Base-by-base conservation (phyloP, 176 grass and related monocot genomes). In the Puccinellia tenuiflora region DNA sequence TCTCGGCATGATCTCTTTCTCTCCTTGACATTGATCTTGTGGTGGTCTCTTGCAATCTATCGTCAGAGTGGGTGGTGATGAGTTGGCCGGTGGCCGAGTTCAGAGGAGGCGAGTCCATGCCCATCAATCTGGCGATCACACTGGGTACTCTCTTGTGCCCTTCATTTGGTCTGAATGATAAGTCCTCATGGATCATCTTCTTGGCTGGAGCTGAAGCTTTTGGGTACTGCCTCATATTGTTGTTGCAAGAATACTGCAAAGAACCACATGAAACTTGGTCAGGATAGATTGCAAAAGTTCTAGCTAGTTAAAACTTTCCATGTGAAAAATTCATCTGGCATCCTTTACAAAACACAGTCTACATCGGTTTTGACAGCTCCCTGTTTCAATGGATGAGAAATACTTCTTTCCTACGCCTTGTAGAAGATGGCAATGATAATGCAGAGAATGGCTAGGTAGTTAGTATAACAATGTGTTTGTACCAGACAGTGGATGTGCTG, bases 81-180 rank as follows among this genome's bases (percentile, higher is more conserved):
- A 87, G 63, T 68, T 93, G 88, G 54, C 25, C 57, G 25, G 57
- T 68, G 38, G 38, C n/a, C 6, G 68, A 18, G 54, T 78, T 86
- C 34, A 29, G 47, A 47, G 93, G 93, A 15, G 92, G 85, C 35
- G 85, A 75, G 21, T 99, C 96, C 96, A 99, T 96, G 77, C 93
- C 96, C 96, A 99, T 99, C 85, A 99, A 56, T 30, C 93, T 86
- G 40, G 96, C 96, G 47, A 99, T 87, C 21, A 99, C 93, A 53
- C 89, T 75, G 4, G 89, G 96, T 9, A 21, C 71, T 88, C 80
- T 93, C 38, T 88, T 99, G 5, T 75, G 85, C 12, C 30, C 31
- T 62, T 87, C 93, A 40, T 48, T 92, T 6, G 39, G 43, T 85
- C 86, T 67, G 62, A 82, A 80, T 22, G 89, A 91, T 4, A 88